Evolutionary conservation across 2,329 filamentous ascomycete genomes (phyloP).

Genomic region (Aspergillus udagawae): DNA sequence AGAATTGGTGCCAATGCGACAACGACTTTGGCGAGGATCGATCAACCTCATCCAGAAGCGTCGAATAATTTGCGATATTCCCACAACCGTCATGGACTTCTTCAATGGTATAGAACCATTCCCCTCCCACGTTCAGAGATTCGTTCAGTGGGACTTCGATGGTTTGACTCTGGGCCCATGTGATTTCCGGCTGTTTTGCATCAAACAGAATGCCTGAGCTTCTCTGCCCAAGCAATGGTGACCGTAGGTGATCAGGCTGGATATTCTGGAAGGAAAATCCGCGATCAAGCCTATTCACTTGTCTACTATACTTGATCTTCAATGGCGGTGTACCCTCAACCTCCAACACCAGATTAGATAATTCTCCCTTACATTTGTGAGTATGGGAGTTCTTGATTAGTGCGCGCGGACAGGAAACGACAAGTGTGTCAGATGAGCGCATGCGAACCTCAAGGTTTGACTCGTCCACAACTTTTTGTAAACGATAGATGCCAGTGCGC

Average conservation of each 20-base stretch:
- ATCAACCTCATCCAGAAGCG: constrained; percentile 63
- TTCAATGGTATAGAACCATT: constrained; percentile 86
- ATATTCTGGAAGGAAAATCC: constrained; percentile 90
- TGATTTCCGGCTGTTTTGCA: constrained; percentile 51
- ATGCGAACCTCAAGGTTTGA: constrained; percentile 90
- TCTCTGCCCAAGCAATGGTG: constrained; percentile 65
- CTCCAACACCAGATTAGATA: constrained; percentile 79
- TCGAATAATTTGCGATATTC: constrained; percentile 72
- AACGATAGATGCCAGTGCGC: constrained; percentile 81
- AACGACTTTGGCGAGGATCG: constrained; percentile 54
- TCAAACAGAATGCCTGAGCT: constrained; percentile 56
- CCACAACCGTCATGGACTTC: constrained; percentile 89
- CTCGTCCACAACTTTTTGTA: constrained; percentile 83
- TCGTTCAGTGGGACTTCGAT: constrained; percentile 86
- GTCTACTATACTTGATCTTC: constrained; percentile 86
- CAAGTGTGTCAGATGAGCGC: constrained; percentile 69
- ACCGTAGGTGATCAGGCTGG: constrained; percentile 80
- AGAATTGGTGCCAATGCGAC: constrained; percentile 70
- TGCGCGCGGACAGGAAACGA: constrained; percentile 81
- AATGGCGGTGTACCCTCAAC: constrained; percentile 86
- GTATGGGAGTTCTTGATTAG: constrained; percentile 61
- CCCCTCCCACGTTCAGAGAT: constrained; percentile 71
- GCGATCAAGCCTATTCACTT: constrained; percentile 76
- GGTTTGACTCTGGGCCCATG: constrained; percentile 73
- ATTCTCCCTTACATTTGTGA: constrained; percentile 77